Evolutionary conservation across 2,329 filamentous ascomycete genomes (phyloP), one percentile per base, ranked within the genome.

Genomic region (Penicillium sp.): DNA sequence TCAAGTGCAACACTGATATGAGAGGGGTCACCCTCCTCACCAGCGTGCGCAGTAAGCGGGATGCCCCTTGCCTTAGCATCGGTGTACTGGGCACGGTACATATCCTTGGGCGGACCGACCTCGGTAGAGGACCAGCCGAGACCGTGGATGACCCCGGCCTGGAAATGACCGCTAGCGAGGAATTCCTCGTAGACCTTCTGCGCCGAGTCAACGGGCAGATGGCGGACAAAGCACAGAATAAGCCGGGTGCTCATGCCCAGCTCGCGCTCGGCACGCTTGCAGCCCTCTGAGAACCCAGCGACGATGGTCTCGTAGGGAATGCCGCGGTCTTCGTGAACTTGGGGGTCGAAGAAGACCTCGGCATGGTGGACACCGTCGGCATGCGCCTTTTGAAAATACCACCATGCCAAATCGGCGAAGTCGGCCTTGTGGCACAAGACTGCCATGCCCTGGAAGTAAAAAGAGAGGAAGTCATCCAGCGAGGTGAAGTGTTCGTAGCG

Each of bases 301-400:
- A 89, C 76, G 20, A 90, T 78, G 1, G 80, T 84, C 13, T 77
- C 72, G 63, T 88, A 85, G 6, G 75, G 57, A 3, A 91, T 71
- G 4, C 83, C 83, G 15, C 86, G 78, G 10, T 70, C 72, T 4
- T 81, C 78, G 67, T 91, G 88, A 1, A 84, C 86, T 68, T 91
- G 87, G 1, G 87, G 87, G 66, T 91, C 88, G 71, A 91, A 90
- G 72, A 89, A 91, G 56, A 89, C 78, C 67, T 91, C 87, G 12
- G 84, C 84, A 63, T 91, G 87, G 42, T 80, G 76, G 1, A 90
- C 82, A 32, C 81, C 81, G 54, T 89, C 82, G 1, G 71, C 70
- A 28, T 81, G 76, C 2, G 85, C 87, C 50, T 78, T 80, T 28
- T 75, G 63, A 66, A 90, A 86, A 71, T 91, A 91, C 54, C 80